Percentiles rank a stretch among this genome's conserved stretches.
phyloP scores from a whole-genome alignment of 176 grass and related monocot genomes.

The Thinopyrum elongatum region DNA sequence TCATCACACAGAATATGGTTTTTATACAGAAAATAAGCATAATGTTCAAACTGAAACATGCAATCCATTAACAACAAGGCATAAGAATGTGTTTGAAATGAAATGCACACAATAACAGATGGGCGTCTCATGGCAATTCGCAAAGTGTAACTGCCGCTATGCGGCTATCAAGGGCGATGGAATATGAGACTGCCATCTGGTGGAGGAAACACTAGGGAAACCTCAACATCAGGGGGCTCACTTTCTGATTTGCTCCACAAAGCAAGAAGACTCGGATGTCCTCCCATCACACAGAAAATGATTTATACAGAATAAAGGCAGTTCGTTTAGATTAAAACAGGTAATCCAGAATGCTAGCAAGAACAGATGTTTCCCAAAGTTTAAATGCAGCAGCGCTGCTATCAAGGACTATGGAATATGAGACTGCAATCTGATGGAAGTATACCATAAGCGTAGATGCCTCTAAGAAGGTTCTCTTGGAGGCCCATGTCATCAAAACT shows the following conservation, averaged over 20 bases:
- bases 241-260: not conserved
- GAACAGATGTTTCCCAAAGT: too few relatives aligned
- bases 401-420: not conserved
- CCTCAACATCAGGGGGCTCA: not conserved
- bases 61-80: not conserved
- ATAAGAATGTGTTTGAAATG: not conserved
- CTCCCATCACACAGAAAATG: not conserved
- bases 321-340: not conserved
- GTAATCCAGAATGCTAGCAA: too few relatives aligned
- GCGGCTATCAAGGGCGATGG: not conserved
- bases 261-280: not conserved
- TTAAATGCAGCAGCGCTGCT: not conserved
- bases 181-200: not conserved
- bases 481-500: constrained; percentile 76
- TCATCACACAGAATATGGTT: not conserved
- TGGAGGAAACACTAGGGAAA: not conserved
- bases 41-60: not conserved
- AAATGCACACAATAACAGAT: not conserved
- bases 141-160: not conserved
- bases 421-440: not conserved
- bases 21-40: not conserved
- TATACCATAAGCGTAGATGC: constrained; percentile 83
- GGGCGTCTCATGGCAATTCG: not conserved
- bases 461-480: constrained; percentile 77
- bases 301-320: not conserved